Evolutionary conservation across 805 yeast species (phyloP).

Genomic region (Jamesozyma piceae): DNA sequence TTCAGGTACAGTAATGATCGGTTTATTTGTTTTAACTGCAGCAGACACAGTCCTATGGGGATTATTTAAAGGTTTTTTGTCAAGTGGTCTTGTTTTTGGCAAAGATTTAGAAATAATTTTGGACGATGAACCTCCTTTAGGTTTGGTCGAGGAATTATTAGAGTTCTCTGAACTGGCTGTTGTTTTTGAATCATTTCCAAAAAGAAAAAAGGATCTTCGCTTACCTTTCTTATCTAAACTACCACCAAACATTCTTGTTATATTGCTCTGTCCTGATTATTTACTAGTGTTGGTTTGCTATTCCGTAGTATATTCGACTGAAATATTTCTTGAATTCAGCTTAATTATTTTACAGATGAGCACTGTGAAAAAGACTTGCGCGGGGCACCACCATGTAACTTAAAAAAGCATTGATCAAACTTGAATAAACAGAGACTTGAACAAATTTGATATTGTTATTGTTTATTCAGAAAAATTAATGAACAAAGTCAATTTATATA

Average conservation of each 20-base stretch:
- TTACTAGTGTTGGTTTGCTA: no score
- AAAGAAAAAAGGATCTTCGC: constrained; percentile 16
- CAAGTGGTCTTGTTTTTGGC: neutral
- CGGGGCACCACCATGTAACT: neutral
- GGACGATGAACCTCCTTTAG: neutral
- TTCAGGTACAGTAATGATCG: neutral
- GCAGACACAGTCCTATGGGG: neutral
- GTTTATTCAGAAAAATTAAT: no score
- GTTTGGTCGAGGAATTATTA: neutral
- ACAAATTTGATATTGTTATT: no score
- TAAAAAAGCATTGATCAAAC: no score
- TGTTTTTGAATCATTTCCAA: constrained; percentile 15
- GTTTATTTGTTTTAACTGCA: neutral
- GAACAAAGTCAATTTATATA: no score
- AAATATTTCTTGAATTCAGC: neutral
- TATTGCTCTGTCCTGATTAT: neutral
- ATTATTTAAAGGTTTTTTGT: neutral
- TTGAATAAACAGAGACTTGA: no score
- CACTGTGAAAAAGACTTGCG: neutral
- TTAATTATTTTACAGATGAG: neutral
- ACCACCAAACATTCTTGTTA: constrained; percentile 11
- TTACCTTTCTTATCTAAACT: constrained; percentile 10
- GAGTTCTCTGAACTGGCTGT: neutral
- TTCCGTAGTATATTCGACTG: no score
- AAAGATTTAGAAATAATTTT: neutral